Base-by-base conservation (phyloP, 768 basidiomycete species). In the Naganishia onofrii region DNA sequence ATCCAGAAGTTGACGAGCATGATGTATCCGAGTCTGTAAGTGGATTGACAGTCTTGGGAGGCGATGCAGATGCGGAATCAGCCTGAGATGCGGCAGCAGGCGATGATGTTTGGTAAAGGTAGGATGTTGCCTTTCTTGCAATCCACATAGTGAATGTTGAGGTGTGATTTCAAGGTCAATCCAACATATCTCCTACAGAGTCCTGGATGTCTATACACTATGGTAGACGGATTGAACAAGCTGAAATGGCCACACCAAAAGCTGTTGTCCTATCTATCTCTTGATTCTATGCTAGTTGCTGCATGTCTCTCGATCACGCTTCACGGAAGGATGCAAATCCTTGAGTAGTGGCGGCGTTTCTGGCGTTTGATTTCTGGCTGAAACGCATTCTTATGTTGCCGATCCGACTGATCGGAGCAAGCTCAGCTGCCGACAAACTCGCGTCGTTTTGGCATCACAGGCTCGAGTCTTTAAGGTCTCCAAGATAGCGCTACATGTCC, bases 1-100 rank as follows among this genome's bases (percentile, higher is more conserved):
- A 63, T 3, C 23, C 36, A 42, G 42, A 63, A 17, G 60, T 63
- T 4, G 60, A 63, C 23, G 60, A 63, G 28, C 60, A 63, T 26
- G 60, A 63, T 28, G 60, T 63, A 15, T 63, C 60, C 60, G 60
- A 63, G 38, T 63, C 60, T 31, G 57, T 63, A 4, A 44, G 19
- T 1, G n/a, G 38, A 42, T n/a, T 63, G 6, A 44, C 60, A 15
- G 42, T 28, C 38, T n/a, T 42, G 1, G n/a, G 26, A n/a, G 3
- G 57, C 57, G 38, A 36, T 44, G 38, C 2, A 23, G 42, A 1
- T 3, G 26, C 9, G n/a, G 6, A 3, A 10, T 29, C 12, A 15
- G 6, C 15, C 7, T 46, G 60, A n/a, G 17, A n/a, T 23, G 60
- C 23, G 23, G 15, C 38, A 42, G 3, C 21, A 19, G 26, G 42